A percentile compares a stretch with the other conserved stretches of the same genome.
Evolutionary conservation across 352 stramenopile species (phyloP).

Genomic region (Phytopythium kandeliae): DNA sequence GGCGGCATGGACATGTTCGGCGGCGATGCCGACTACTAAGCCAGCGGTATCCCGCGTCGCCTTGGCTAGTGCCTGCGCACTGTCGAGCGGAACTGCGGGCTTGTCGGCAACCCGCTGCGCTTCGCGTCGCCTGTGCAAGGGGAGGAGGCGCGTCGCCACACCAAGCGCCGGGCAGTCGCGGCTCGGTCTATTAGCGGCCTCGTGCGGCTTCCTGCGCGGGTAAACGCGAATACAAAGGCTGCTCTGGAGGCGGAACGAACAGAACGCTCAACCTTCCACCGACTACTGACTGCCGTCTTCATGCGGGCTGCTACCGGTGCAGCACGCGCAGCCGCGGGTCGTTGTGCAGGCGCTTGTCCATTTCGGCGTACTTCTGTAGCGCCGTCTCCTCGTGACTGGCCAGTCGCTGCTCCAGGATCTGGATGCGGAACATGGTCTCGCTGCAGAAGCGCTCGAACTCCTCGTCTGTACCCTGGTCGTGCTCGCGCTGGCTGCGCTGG

Average conservation of each 20-base stretch:
- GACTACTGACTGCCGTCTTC: too few relatives aligned
- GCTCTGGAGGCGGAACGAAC: conserved; percentile 15
- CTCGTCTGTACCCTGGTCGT: conserved; percentile 89
- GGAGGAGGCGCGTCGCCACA: neutral
- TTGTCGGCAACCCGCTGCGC: neutral
- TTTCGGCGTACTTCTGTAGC: conserved; percentile 92
- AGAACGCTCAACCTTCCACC: too few relatives aligned
- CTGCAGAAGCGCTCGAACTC: conserved; percentile 94
- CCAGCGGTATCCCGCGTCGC: conserved; percentile 1
- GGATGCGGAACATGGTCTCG: conserved; percentile 95
- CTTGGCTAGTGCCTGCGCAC: conserved; percentile 3
- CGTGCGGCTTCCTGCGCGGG: neutral
- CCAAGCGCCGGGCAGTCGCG: neutral
- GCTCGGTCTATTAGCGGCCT: neutral
- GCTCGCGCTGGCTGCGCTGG: conserved; percentile 88
- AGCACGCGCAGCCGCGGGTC: conserved; percentile 79
- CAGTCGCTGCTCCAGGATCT: conserved; percentile 93
- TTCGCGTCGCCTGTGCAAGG: neutral
- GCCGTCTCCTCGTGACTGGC: conserved; percentile 90
- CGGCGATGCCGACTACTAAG: conserved; percentile 83
- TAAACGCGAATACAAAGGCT: conserved; percentile 50
- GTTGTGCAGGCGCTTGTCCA: conserved; percentile 89
- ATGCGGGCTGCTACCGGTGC: conserved; percentile 65
- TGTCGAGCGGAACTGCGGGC: neutral
- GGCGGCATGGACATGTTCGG: conserved; percentile 87